These are phyloP conservation scores for Starmerella khaoyaiensis DNA, from an alignment of 805 yeast genomes.

Conservation along the genomic window DNA sequence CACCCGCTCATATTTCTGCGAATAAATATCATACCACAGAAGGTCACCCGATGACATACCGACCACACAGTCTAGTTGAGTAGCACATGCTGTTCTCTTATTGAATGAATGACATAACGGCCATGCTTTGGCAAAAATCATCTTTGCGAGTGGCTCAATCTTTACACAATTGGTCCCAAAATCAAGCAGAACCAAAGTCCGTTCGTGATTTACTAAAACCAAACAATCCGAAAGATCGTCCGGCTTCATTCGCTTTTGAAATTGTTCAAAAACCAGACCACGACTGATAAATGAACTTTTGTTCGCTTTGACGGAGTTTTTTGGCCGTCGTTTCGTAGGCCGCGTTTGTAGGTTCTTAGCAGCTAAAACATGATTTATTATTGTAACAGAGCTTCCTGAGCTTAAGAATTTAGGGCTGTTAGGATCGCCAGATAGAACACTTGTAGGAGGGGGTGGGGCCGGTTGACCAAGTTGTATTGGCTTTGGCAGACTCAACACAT, in stretches of 20 bases:
- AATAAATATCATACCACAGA: constrained; percentile 43
- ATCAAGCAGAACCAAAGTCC: constrained; percentile 21
- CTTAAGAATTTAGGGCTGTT: constrained; percentile 20
- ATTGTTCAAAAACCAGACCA: constrained; percentile 28
- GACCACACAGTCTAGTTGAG: constrained; percentile 38
- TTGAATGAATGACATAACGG: constrained; percentile 30
- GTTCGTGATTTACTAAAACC: constrained; percentile 22
- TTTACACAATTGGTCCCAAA: constrained; percentile 13
- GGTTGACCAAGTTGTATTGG: constrained; percentile 22
- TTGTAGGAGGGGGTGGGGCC: constrained; percentile 19
- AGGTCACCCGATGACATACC: constrained; percentile 62
- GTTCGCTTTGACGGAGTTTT: constrained; percentile 28
- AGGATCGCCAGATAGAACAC: constrained; percentile 29
- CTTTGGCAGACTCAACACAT: constrained; percentile 27
- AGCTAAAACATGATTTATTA: constrained; percentile 4
- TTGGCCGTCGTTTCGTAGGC: constrained; percentile 24
- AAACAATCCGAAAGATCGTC: constrained; percentile 28
- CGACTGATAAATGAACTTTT: constrained; percentile 31
- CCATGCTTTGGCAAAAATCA: constrained; percentile 30
- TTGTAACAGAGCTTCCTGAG: constrained; percentile 14
- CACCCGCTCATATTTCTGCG: constrained; percentile 38
- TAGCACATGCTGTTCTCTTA: constrained; percentile 22
- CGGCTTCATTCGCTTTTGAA: constrained; percentile 26
- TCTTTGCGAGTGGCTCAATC: constrained; percentile 29
- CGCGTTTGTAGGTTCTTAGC: neutral